A percentile compares a stretch with the other conserved stretches of the same genome.
Evolutionary conservation across 2,329 filamentous ascomycete genomes (phyloP).

Genomic region (Helotiales sp.): DNA sequence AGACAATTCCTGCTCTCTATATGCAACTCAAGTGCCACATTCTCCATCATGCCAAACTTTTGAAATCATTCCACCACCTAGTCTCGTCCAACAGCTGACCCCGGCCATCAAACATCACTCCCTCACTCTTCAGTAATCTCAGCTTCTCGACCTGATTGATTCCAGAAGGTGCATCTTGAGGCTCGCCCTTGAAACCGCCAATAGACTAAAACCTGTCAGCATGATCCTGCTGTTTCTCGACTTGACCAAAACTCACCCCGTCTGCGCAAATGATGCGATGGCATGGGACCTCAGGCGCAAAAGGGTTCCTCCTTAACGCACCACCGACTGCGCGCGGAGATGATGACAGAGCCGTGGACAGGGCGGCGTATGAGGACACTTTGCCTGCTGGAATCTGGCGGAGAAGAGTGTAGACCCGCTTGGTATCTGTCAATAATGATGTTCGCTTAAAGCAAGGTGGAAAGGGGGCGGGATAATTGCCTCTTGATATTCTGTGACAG

Average conservation of each 20-base stretch:
- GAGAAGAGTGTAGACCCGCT: conserved; percentile 59
- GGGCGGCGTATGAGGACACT: conserved; percentile 63
- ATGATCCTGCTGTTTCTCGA: not conserved
- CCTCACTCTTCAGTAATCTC: conserved; percentile 50
- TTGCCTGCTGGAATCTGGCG: conserved; percentile 63
- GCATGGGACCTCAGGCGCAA: conserved; percentile 67
- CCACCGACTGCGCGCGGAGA: conserved; percentile 67
- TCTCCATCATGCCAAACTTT: no score
- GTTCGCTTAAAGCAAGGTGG: not conserved
- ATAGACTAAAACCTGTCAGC: conserved; percentile 39
- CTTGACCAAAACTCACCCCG: conserved; percentile 48
- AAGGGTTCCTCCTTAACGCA: conserved; percentile 64
- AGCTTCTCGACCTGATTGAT: conserved; percentile 54
- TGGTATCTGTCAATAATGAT: not conserved
- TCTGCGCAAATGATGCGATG: conserved; percentile 62
- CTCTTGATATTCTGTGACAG: conserved; percentile 37
- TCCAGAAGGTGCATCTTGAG: conserved; percentile 55
- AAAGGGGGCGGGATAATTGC: conserved; percentile 10
- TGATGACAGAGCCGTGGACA: conserved; percentile 61
- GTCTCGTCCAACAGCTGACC: conserved; percentile 50
- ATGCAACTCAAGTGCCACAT: no score
- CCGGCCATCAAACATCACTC: conserved; percentile 52
- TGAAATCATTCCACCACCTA: conserved; percentile 52
- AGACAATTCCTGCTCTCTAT: no score
- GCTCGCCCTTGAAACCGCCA: conserved; percentile 57